Conservation (phyloP, 2,329 filamentous ascomycete genomes). For the Nannizziopsis barbatae region DNA sequence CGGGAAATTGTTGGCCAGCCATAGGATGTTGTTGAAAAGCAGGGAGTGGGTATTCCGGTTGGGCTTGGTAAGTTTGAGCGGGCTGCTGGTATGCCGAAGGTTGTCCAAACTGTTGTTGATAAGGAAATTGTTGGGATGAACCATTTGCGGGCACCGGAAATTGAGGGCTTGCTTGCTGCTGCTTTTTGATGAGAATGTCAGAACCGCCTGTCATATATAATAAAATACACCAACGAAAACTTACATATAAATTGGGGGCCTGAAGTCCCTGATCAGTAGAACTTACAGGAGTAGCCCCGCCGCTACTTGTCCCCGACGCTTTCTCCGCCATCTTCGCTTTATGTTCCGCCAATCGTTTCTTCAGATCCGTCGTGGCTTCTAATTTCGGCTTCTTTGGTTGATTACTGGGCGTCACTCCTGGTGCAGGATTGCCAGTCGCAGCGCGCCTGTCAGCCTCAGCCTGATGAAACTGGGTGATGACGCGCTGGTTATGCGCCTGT, state of each 20-base stretch:
- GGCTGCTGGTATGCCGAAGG: conserved; percentile 36
- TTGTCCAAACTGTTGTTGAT: conserved; percentile 34
- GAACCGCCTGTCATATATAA: background rate
- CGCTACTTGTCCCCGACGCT: conserved; percentile 45
- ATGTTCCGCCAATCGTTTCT: conserved; percentile 67
- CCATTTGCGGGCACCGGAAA: conserved; percentile 36
- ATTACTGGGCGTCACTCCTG: conserved; percentile 43
- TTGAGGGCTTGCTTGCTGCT: conserved; percentile 31
- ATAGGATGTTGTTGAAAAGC: conserved; percentile 29
- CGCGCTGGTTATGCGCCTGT: conserved; percentile 72
- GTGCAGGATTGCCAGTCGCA: conserved; percentile 70
- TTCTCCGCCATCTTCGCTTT: conserved; percentile 54
- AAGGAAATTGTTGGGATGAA: conserved; percentile 30
- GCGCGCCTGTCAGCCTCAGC: conserved; percentile 71
- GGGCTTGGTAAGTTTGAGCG: conserved; percentile 20
- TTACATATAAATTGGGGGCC: conserved; percentile 47
- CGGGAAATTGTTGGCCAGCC: conserved; percentile 26
- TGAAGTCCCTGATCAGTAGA: conserved; percentile 37
- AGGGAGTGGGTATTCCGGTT: conserved; percentile 17
- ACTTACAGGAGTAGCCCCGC: conserved; percentile 46
- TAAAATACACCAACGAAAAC: conserved; percentile 25
- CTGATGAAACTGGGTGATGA: conserved; percentile 75
- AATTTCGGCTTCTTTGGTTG: conserved; percentile 55
- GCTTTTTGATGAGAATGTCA: too few relatives aligned
- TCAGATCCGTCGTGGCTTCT: conserved; percentile 65